phyloP scores from a whole-genome alignment of 2,329 filamentous ascomycete species.

The Anthostomella pinea region DNA sequence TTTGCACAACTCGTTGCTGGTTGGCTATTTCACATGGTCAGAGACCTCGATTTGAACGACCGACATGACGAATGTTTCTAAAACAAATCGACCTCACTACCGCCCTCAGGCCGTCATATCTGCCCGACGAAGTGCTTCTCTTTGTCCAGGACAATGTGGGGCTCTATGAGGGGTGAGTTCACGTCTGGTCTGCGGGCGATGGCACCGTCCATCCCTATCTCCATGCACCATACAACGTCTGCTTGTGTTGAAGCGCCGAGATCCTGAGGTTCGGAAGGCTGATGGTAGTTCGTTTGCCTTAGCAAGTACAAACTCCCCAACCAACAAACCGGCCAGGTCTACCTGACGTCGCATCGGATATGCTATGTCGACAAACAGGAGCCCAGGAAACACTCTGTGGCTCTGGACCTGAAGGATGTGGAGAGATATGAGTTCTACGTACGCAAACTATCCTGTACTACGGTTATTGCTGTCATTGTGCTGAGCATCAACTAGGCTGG shows the following conservation, averaged over 20 bases:
- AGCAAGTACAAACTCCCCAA: slow-evolving; percentile 94
- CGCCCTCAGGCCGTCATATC: slow-evolving; percentile 86
- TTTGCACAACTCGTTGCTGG: background rate
- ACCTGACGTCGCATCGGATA: slow-evolving; percentile 89
- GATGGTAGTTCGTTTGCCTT: slow-evolving; percentile 13
- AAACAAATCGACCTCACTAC: slow-evolving; percentile 94
- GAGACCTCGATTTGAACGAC: slow-evolving; percentile 7
- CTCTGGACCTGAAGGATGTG: slow-evolving; percentile 84
- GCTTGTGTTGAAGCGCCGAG: too few relatives aligned
- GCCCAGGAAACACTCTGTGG: slow-evolving; percentile 78
- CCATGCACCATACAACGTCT: too few relatives aligned
- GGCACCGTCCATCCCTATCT: too few relatives aligned
- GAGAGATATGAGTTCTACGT: slow-evolving; percentile 90
- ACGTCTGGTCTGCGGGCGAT: too few relatives aligned
- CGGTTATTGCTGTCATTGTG: slow-evolving; percentile 6
- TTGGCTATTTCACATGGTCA: too few relatives aligned
- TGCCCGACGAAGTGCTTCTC: slow-evolving; percentile 89
- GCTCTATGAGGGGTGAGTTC: slow-evolving; percentile 87
- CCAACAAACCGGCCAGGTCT: slow-evolving; percentile 94
- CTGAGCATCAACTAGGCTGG: slow-evolving; percentile 50
- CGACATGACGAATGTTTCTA: slow-evolving; percentile 86
- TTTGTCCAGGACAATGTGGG: slow-evolving; percentile 98
- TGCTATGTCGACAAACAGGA: slow-evolving; percentile 93
- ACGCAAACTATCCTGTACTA: slow-evolving; percentile 26
- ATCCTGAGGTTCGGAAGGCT: too few relatives aligned